Evolutionary conservation across 140 eudicot genomes (phyloP), one percentile per base, ranked within the genome.

Genomic region (Bidens hawaiensis): DNA sequence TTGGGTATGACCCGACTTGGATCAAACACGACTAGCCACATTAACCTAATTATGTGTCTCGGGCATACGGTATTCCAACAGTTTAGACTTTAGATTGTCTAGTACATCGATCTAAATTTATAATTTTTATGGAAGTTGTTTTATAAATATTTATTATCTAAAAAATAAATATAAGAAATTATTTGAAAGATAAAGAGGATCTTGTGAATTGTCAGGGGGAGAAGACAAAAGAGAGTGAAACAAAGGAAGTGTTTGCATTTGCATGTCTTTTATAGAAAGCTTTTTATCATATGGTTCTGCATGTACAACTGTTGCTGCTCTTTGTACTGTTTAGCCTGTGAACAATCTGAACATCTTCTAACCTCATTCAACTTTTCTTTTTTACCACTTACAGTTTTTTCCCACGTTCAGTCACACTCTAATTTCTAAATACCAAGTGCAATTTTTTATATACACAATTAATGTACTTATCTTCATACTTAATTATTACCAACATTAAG

Each of bases 141-240:
- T 42, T 42, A 6, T 42, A 42, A 0, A n/a, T 15, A 31, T 7
- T 45, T 45, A 16, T 45, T 15, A 5, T 49, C 22, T 0, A 21
- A 21, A 22, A 5, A 50, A 21, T 21, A 22, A 50, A 18, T 2
- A 48, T 1, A 55, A 55, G 27, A 2, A 25, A 53, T 27, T 28
- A 19, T 58, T 36, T 16, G 61, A 73, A 58, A 38, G 45, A 38
- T 28, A 27, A 16, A 21, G 73, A 64, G 45, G 58, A 67, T 67
- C 79, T 74, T 74, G 79, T 74, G 79, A 74, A 74, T 38, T 74
- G 79, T 74, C 79, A 74, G 74, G 15, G 63, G 73, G 73, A 58
- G 79, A 67, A 74, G 74, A 74, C 79, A 74, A 74, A 74, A 66
- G 60, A 74, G 70, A 74, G 79, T 59, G 79, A 74, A 74, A 74